These are phyloP conservation scores for Pleurotus citrinopileatus DNA, from an alignment of 768 basidiomycete species.

Conservation along the genomic window DNA sequence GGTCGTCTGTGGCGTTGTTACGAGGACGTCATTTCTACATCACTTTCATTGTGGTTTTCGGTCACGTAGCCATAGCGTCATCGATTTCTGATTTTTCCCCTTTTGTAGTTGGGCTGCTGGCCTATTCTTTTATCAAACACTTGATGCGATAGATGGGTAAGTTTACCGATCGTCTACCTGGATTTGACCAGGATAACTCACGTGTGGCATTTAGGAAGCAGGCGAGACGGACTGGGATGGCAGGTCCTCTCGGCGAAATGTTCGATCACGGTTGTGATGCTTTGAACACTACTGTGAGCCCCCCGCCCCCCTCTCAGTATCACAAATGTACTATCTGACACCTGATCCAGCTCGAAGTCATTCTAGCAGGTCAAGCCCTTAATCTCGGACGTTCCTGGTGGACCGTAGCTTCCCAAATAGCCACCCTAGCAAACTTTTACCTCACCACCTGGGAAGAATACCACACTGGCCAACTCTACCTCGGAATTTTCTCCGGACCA, in stretches of 20 bases:
- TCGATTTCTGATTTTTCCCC: conserved; percentile 2
- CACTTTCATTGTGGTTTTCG: too few relatives aligned
- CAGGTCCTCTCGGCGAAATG: conserved; percentile 96
- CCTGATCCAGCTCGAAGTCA: conserved; percentile 69
- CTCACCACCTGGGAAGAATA: conserved; percentile 84
- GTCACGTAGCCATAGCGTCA: too few relatives aligned
- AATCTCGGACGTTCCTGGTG: conserved; percentile 96
- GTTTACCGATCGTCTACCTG: conserved; percentile 23
- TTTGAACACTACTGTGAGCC: conserved; percentile 83
- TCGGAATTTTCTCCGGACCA: conserved; percentile 92
- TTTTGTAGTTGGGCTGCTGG: conserved; percentile 76
- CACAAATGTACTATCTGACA: conserved; percentile 1
- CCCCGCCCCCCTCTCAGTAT: neutral
- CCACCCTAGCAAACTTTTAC: conserved; percentile 76
- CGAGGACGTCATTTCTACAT: neutral
- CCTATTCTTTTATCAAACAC: conserved; percentile 86
- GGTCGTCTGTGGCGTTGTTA: conserved; percentile 4
- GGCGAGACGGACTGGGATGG: conserved; percentile 93
- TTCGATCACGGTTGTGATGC: conserved; percentile 98
- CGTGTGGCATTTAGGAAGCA: conserved; percentile 64
- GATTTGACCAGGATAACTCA: neutral
- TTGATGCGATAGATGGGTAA: conserved; percentile 89
- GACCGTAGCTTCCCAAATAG: conserved; percentile 86
- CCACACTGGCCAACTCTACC: conserved; percentile 89
- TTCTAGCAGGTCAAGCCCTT: conserved; percentile 80